Percentiles rank a stretch among this genome's conserved stretches.
These are phyloP conservation scores for Hamamelis virginiana DNA, from an alignment of 164 flowering plant genomes.

Conservation along the genomic window DNA sequence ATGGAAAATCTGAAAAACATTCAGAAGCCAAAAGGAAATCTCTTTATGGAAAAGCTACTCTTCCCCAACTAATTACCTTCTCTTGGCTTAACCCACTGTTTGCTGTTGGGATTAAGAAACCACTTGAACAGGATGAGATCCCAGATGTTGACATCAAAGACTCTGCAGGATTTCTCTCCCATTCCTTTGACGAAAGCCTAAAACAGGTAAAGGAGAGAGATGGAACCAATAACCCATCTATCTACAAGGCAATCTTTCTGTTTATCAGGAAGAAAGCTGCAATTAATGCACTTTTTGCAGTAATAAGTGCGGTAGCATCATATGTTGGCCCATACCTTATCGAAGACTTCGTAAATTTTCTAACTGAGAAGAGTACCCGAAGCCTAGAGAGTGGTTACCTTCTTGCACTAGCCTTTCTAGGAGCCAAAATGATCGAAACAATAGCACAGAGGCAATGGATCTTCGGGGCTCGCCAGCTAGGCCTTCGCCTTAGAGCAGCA, in stretches of 20 bases:
- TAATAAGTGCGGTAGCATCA: slow-evolving; percentile 61
- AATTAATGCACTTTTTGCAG: slow-evolving; percentile 77
- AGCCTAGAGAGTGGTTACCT: slow-evolving; percentile 61
- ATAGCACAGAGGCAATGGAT: slow-evolving; percentile 93
- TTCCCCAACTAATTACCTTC: slow-evolving; percentile 74
- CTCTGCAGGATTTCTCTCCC: slow-evolving; percentile 60
- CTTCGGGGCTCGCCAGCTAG: slow-evolving; percentile 88
- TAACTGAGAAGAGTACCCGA: slow-evolving; percentile 35
- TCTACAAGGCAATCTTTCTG: slow-evolving; percentile 64
- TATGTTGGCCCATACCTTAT: slow-evolving; percentile 91
- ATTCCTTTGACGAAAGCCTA: slow-evolving; percentile 45
- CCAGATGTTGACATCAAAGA: slow-evolving; percentile 73
- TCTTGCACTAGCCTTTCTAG: slow-evolving; percentile 67
- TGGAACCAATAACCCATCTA: slow-evolving; percentile 46
- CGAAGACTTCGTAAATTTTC: slow-evolving; percentile 65
- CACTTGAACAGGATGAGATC: slow-evolving; percentile 73
- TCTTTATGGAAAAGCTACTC: slow-evolving; percentile 63
- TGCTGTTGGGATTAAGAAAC: slow-evolving; percentile 62
- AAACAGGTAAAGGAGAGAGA: slow-evolving; percentile 43
- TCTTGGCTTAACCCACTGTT: slow-evolving; percentile 92
- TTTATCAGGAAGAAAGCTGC: slow-evolving; percentile 76
- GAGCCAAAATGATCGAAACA: slow-evolving; percentile 81
- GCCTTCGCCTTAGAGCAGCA: slow-evolving; percentile 82
- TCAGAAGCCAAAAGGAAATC: slow-evolving; percentile 37
- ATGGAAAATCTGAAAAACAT: slow-evolving; percentile 29